Conservation (phyloP, 2,329 filamentous ascomycete genomes). For the Talaromyces sp. region DNA sequence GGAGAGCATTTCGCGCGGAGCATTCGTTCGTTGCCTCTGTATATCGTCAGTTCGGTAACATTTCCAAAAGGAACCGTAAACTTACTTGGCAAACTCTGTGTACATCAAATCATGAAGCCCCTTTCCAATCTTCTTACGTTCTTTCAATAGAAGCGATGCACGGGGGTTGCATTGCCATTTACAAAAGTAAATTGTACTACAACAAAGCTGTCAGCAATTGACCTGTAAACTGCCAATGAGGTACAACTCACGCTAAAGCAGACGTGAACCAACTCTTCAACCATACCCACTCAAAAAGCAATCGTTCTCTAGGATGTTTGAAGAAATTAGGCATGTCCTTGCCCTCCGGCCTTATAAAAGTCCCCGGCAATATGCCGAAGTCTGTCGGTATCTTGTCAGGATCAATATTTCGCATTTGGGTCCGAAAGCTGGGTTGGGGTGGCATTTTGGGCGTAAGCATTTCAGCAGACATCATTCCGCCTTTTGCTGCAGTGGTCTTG, state of each 20-base stretch:
- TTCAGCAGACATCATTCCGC: constrained; percentile 20
- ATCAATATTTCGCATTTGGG: constrained; percentile 31
- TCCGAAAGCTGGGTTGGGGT: constrained; percentile 39
- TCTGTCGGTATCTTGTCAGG: constrained; percentile 39
- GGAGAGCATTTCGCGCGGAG: constrained; percentile 38
- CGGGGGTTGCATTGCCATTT: constrained; percentile 30
- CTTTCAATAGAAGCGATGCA: constrained; percentile 33
- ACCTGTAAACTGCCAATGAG: background rate
- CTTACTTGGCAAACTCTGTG: constrained; percentile 43
- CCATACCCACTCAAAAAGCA: constrained; percentile 41
- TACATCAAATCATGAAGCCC: constrained; percentile 48
- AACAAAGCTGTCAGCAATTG: background rate
- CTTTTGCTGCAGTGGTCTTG: constrained; percentile 22
- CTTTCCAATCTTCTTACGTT: constrained; percentile 36
- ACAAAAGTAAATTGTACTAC: constrained; percentile 29
- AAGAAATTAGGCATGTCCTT: constrained; percentile 42
- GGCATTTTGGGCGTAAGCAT: constrained; percentile 28
- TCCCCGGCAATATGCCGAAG: constrained; percentile 46
- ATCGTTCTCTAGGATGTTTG: constrained; percentile 32
- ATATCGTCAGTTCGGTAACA: background rate
- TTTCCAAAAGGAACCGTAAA: background rate
- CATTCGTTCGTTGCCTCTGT: constrained; percentile 34
- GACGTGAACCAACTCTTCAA: constrained; percentile 29
- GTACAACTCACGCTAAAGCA: background rate
- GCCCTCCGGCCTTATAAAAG: constrained; percentile 39